A percentile compares a stretch with the other conserved stretches of the same genome.
These are phyloP conservation scores for Kalanchoe fedtschenkoi DNA, from an alignment of 164 flowering plant genomes.

Conservation along the genomic window DNA sequence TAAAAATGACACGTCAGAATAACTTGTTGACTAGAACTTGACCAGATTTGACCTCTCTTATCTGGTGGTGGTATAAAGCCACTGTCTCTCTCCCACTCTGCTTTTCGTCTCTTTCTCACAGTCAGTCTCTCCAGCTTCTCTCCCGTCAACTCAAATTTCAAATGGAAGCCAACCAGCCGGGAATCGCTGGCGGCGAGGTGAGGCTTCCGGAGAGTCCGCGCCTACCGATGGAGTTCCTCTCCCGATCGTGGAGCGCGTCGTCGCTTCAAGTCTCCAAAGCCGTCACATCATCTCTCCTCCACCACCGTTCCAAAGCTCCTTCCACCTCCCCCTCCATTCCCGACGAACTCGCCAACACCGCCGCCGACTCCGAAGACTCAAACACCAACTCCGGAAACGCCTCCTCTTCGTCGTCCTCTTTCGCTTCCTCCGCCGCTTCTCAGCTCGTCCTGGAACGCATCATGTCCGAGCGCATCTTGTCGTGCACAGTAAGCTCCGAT, in stretches of 20 bases:
- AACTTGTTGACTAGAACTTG: no score
- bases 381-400: constrained; percentile 43
- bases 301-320: neutral
- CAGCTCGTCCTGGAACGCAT: constrained; percentile 61
- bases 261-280: constrained; percentile 75
- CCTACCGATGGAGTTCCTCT: constrained; percentile 93
- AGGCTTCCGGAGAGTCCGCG: constrained; percentile 77
- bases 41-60: no score
- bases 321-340: neutral
- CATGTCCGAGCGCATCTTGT: constrained; percentile 22
- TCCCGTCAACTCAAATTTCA: no score
- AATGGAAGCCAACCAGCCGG: no score
- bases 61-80: no score
- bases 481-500: no score
- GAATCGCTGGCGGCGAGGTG: no score
- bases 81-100: no score
- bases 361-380: constrained; percentile 35
- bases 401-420: constrained; percentile 32
- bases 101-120: no score
- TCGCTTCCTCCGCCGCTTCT: constrained; percentile 51
- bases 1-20: no score
- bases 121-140: no score
- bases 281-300: constrained; percentile 27
- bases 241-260: constrained; percentile 88
- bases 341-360: constrained; percentile 12